These are phyloP conservation scores for Priceomyces carsonii DNA, from an alignment of 805 yeast species.

Conservation along the genomic window DNA sequence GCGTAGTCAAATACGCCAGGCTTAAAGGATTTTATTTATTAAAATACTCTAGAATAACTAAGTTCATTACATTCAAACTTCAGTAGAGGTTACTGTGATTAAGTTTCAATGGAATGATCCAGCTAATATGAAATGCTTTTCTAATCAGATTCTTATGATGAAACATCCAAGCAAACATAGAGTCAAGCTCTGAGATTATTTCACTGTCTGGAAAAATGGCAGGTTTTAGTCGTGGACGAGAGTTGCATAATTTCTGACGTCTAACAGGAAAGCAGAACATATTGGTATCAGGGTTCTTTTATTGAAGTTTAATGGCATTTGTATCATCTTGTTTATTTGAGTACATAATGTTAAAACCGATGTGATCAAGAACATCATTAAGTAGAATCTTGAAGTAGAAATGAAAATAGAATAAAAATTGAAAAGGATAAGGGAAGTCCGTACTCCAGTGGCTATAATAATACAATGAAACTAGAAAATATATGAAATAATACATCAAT, in stretches of 20 bases:
- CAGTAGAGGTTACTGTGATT: conserved; percentile 19
- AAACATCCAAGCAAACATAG: conserved; percentile 77
- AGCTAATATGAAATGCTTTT: neutral
- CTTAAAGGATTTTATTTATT: no score
- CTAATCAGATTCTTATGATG: conserved; percentile 50
- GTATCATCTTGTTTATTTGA: no score
- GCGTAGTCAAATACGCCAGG: conserved; percentile 73
- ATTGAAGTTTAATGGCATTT: conserved; percentile 1
- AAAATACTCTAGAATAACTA: no score
- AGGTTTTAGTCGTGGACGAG: conserved; percentile 59
- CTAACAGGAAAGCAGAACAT: conserved; percentile 1
- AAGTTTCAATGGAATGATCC: conserved; percentile 7
- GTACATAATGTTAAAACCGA: no score
- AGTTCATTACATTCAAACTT: conserved; percentile 16
- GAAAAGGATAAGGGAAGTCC: no score
- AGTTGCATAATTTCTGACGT: conserved; percentile 53
- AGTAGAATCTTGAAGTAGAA: no score
- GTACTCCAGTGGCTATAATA: no score
- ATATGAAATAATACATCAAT: neutral
- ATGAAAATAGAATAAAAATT: no score
- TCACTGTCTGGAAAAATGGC: conserved; percentile 51
- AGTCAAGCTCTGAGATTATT: conserved; percentile 83
- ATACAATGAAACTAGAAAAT: conserved; percentile 3
- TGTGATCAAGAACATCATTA: no score
- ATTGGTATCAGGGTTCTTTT: neutral